Percentiles rank a stretch among this genome's conserved stretches.
These are phyloP conservation scores for Mycena indigotica DNA, from an alignment of 768 basidiomycete species.

Conservation along the genomic window DNA sequence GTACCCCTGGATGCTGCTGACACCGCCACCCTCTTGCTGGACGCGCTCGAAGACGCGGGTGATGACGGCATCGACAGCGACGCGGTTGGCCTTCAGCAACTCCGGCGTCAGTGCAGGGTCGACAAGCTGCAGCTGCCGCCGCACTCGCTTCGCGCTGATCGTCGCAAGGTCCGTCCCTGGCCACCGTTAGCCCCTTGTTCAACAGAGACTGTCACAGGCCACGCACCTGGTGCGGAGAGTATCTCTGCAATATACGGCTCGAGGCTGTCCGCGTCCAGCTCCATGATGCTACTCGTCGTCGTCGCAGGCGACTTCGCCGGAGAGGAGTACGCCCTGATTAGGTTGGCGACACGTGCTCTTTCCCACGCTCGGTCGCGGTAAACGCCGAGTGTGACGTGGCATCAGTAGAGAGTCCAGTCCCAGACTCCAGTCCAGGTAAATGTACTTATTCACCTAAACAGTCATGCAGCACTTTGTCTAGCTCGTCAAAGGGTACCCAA, in stretches of 20 bases:
- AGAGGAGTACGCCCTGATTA: no score
- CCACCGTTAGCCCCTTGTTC: neutral
- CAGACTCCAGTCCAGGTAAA: no score
- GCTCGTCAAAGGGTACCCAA: no score
- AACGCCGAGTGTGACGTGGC: no score
- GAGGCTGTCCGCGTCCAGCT: conserved; percentile 54
- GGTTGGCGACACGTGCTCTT: no score
- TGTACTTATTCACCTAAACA: no score
- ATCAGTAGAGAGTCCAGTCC: no score
- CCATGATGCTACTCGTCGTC: no score
- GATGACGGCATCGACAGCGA: conserved; percentile 71
- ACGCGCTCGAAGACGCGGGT: conserved; percentile 63
- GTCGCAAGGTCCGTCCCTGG: conserved; percentile 71
- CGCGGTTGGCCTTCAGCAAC: conserved; percentile 65
- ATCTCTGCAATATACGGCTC: conserved; percentile 67
- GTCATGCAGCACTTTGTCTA: no score
- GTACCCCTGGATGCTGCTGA: conserved; percentile 36
- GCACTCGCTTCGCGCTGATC: conserved; percentile 88
- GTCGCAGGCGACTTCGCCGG: no score
- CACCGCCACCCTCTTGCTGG: conserved; percentile 36
- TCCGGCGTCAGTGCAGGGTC: conserved; percentile 58
- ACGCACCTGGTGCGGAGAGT: conserved; percentile 60
- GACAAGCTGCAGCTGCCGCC: conserved; percentile 64
- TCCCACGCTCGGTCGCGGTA: no score
- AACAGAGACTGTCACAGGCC: neutral